Percentiles rank a stretch among this genome's conserved stretches.
These are phyloP conservation scores for Cenococcum geophilum DNA, from an alignment of 495 filamentous ascomycete genomes.

Conservation along the genomic window DNA sequence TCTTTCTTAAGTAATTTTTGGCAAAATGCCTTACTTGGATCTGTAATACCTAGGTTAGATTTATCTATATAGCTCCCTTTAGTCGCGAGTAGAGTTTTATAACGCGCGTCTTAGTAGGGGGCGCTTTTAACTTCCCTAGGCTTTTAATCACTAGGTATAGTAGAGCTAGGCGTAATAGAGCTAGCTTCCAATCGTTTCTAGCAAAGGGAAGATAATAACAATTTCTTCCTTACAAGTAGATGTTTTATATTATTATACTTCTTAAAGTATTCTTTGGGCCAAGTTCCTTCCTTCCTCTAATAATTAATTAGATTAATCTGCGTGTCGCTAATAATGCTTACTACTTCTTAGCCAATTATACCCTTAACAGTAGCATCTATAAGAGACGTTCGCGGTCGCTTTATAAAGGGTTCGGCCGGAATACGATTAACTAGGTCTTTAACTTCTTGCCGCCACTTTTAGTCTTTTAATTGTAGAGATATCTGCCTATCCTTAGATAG, in stretches of 20 bases:
- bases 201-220: slow-evolving; percentile 32
- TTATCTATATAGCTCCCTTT: not conserved
- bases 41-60: too few relatives aligned
- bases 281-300: slow-evolving; percentile 31
- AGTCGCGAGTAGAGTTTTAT: not conserved
- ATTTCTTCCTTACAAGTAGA: slow-evolving; percentile 37
- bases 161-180: slow-evolving; percentile 28
- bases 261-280: slow-evolving; percentile 37
- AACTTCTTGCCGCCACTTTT: slow-evolving; percentile 16
- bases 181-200: slow-evolving; percentile 37
- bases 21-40: slow-evolving; percentile 21
- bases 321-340: slow-evolving; percentile 6
- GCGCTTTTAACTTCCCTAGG: slow-evolving; percentile 40
- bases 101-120: slow-evolving; percentile 33
- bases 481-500: too few relatives aligned
- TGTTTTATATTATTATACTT: slow-evolving; percentile 21
- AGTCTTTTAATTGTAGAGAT: slow-evolving; percentile 7
- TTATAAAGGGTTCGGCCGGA: slow-evolving; percentile 5
- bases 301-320: slow-evolving; percentile 22
- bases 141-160: slow-evolving; percentile 41
- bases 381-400: slow-evolving; percentile 19
- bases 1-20: slow-evolving; percentile 16
- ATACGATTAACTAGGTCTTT: slow-evolving; percentile 5
- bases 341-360: slow-evolving; percentile 4
- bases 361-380: slow-evolving; percentile 1